Conservation (phyloP, 805 yeast genomes). For the Kodamaea leandrae region DNA sequence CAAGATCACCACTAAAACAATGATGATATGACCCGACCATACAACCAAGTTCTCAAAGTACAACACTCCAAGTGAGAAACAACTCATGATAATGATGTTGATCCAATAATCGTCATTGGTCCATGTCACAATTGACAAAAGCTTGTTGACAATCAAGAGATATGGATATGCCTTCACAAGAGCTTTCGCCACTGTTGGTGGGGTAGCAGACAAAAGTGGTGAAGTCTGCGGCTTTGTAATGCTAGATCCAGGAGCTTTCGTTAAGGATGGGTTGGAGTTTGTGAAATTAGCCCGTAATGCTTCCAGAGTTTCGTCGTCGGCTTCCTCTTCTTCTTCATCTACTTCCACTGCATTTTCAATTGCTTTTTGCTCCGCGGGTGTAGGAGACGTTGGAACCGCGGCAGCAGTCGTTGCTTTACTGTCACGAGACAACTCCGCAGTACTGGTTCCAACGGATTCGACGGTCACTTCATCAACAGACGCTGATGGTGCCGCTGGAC, state of each 20-base stretch:
- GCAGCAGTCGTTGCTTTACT: background rate
- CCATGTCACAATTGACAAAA: conserved; percentile 82
- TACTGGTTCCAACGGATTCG: conserved; percentile 1
- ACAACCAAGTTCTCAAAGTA: conserved; percentile 75
- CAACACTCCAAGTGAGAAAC: conserved; percentile 57
- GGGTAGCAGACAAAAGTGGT: conserved; percentile 83
- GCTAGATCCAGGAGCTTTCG: background rate
- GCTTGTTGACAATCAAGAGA: conserved; percentile 65
- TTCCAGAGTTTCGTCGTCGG: conserved; percentile 8
- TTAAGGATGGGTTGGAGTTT: conserved; percentile 5
- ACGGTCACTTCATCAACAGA: conserved; percentile 8
- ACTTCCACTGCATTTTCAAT: conserved; percentile 2
- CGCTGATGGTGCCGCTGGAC: conserved; percentile 3
- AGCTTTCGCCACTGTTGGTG: conserved; percentile 85
- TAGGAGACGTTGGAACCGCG: background rate
- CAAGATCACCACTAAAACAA: conserved; percentile 58
- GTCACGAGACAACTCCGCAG: background rate
- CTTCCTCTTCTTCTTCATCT: conserved; percentile 11
- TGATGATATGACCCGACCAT: conserved; percentile 78
- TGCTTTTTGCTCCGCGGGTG: conserved; percentile 1
- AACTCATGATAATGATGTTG: conserved; percentile 57
- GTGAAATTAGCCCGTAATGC: conserved; percentile 14
- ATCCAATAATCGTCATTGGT: conserved; percentile 81
- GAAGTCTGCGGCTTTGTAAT: conserved; percentile 53
- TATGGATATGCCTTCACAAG: conserved; percentile 83